These are phyloP conservation scores for Echinochloa phyllopogon DNA, from an alignment of 176 grass and related monocot genomes.

Conservation along the genomic window DNA sequence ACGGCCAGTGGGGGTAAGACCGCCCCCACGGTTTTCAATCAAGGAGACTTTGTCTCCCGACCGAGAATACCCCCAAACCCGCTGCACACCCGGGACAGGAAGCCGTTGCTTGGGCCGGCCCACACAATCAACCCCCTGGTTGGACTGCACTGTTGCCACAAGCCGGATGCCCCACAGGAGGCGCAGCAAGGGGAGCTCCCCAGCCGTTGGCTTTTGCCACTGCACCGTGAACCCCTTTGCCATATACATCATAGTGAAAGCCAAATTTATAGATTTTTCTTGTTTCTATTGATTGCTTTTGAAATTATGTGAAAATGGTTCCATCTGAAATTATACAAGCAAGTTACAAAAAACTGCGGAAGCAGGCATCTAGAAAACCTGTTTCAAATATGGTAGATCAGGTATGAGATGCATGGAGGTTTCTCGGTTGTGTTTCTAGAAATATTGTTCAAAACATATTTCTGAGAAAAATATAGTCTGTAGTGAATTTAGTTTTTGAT, in stretches of 20 bases:
- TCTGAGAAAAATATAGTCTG: not conserved
- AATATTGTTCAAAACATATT: not conserved
- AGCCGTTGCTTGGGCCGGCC: too few species aligned
- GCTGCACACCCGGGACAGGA: too few species aligned
- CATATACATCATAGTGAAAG: not conserved
- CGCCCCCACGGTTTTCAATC: too few species aligned
- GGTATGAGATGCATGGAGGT: not conserved
- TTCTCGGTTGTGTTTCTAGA: not conserved
- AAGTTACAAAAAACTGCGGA: conserved; percentile 1
- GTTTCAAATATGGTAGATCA: conserved; percentile 4
- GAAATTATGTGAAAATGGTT: not conserved
- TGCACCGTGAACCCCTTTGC: too few species aligned
- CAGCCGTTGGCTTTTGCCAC: too few species aligned
- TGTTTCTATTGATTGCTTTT: not conserved
- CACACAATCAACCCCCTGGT: too few species aligned
- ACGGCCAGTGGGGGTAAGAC: too few species aligned
- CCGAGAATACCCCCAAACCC: too few species aligned
- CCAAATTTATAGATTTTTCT: not conserved
- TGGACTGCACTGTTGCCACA: too few species aligned
- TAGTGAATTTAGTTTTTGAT: not conserved
- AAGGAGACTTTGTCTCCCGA: too few species aligned
- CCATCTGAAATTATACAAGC: not conserved
- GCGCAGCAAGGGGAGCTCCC: too few species aligned
- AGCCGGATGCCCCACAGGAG: too few species aligned
- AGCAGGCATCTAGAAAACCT: not conserved